These are phyloP conservation scores for Pisolithus tinctorius DNA, from an alignment of 768 basidiomycete genomes.

Conservation along the genomic window DNA sequence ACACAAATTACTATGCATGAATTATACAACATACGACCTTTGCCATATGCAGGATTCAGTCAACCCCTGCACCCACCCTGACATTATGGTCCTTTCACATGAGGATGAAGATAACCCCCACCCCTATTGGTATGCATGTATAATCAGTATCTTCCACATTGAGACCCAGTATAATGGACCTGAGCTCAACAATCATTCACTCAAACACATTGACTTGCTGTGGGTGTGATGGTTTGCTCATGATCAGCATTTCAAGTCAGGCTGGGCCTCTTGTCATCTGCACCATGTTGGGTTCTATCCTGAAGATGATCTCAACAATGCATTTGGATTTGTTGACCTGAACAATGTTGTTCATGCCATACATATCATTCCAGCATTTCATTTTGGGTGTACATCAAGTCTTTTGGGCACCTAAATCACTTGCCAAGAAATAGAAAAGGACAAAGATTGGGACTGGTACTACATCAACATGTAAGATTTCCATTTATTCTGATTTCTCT, in stretches of 20 bases:
- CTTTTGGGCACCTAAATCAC: no score
- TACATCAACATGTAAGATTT: no score
- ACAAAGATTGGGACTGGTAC: no score
- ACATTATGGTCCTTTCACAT: slow-evolving; percentile 29
- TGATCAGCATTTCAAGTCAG: background rate
- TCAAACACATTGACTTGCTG: background rate
- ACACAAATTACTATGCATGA: no score
- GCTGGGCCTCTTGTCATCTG: background rate
- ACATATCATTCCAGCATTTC: no score
- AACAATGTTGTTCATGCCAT: no score
- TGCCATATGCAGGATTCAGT: background rate
- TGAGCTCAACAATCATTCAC: background rate
- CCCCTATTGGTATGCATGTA: slow-evolving; percentile 32
- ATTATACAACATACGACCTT: background rate
- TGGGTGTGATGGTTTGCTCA: background rate
- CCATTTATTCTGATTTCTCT: no score
- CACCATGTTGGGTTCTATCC: background rate
- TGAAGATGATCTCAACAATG: background rate
- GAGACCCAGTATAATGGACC: background rate
- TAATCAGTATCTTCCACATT: slow-evolving; percentile 30
- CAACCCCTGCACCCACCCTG: slow-evolving; percentile 24
- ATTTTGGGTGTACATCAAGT: no score
- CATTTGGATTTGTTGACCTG: no score
- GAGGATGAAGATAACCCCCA: slow-evolving; percentile 18
- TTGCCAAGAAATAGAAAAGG: no score